A percentile compares a stretch with the other conserved stretches of the same genome.
Conservation (phyloP, 2,329 filamentous ascomycete species). For the Stromatinia cepivora region DNA sequence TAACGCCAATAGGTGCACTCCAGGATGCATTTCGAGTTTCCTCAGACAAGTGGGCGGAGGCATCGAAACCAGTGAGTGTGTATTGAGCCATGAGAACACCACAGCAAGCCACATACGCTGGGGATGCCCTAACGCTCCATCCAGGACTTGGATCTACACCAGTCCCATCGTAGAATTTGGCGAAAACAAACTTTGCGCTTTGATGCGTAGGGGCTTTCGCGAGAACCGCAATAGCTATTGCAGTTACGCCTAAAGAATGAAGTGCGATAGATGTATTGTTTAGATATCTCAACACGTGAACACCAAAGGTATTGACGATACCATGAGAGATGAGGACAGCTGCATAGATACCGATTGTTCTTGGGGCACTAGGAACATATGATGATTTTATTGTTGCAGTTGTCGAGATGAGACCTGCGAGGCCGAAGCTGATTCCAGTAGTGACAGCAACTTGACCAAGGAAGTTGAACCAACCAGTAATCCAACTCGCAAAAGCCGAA, state of each 20-base stretch:
- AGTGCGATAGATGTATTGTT: constrained; percentile 58
- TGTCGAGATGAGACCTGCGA: constrained; percentile 48
- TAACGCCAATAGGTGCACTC: constrained; percentile 58
- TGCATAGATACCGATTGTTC: constrained; percentile 60
- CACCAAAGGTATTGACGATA: constrained; percentile 58
- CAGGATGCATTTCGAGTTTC: constrained; percentile 58
- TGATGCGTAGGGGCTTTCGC: constrained; percentile 59
- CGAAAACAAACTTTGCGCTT: constrained; percentile 56
- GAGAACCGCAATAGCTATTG: constrained; percentile 56
- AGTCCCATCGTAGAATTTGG: constrained; percentile 54
- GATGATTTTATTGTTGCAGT: constrained; percentile 47
- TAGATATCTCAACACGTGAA: constrained; percentile 54
- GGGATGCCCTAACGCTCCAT: constrained; percentile 54
- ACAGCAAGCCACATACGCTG: constrained; percentile 55
- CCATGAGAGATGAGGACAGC: constrained; percentile 56
- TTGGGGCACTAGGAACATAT: constrained; percentile 47
- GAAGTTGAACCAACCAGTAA: constrained; percentile 52
- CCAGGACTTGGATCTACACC: constrained; percentile 45
- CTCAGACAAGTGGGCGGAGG: constrained; percentile 57
- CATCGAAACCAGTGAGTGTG: constrained; percentile 55
- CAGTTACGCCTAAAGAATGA: constrained; percentile 54
- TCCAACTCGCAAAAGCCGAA: constrained; percentile 49
- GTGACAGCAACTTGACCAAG: constrained; percentile 52
- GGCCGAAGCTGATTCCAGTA: constrained; percentile 50
- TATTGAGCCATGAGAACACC: constrained; percentile 57